Evolutionary conservation across 1,139 yeast genomes (phyloP), one percentile per base, ranked within the genome.

Genomic region (Sugiyamaella paludigena): DNA sequence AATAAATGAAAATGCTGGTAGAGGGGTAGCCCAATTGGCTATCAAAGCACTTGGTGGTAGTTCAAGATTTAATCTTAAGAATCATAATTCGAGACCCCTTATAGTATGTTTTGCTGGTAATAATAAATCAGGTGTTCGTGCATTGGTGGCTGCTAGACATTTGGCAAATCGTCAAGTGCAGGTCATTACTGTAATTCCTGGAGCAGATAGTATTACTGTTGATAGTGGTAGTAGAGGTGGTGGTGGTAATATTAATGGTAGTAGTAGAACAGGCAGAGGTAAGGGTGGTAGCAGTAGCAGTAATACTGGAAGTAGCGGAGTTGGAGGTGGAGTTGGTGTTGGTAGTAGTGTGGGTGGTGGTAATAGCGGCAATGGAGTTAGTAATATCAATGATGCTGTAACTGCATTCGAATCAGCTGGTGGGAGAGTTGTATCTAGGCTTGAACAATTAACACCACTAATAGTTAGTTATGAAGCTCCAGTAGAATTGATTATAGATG

Each of bases 101-200:
- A 84, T 87, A 3, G 72, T 89, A 12, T 70, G 85, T 7, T 72
- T 88, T 28, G 81, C 81, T 10, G 96, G 95, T 26, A 80, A 84
- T 58, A 83, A 82, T 52, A 74, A 85, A 51, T 77, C 92, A 28
- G 95, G 96, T 11, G 75, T 82, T 7, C 72, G 89, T 48, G 91
- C 94, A 0, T 70, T 87, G 50, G 87, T 92, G 0, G 75, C 92
- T 0, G 95, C 91, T 0, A 80, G 96, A 54, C 91, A 86, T 58
- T 73, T 91, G 52, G 73, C 84, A 40, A 87, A 87, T 62, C 84
- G 85, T 55, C 89, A 88, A 0, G 77, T 85, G 7, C 70, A 87
- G 45, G 87, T 84, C 0, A 70, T 87, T 50, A 83, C 83, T 5
- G 80, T 73, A 56, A 70, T 80, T 6, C 63, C 80, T 13, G 71